phyloP scores from a whole-genome alignment of 2,329 filamentous ascomycete species.

The Cercospora berteroae region DNA sequence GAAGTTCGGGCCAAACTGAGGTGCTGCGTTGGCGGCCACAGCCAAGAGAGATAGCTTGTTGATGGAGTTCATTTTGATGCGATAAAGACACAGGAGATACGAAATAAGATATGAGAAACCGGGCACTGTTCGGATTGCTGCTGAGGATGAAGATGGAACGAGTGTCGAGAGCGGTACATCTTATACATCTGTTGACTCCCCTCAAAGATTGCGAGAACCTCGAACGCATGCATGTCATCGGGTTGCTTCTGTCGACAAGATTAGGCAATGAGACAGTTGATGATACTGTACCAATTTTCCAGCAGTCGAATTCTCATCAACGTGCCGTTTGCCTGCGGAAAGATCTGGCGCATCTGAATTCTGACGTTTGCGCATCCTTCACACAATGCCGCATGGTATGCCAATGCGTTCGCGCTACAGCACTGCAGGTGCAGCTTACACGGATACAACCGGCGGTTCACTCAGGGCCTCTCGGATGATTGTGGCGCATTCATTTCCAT shows the following conservation, averaged over 20 bases:
- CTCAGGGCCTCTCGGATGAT: not conserved
- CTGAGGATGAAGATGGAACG: not conserved
- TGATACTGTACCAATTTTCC: slow-evolving; percentile 2
- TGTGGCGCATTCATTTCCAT: not conserved
- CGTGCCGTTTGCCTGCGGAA: not conserved
- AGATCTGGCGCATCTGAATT: not conserved
- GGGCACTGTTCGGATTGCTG: not conserved
- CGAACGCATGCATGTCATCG: not conserved
- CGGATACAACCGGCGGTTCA: not conserved
- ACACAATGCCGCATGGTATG: not conserved
- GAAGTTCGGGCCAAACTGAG: slow-evolving; percentile 4
- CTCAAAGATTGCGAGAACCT: not conserved
- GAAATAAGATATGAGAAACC: slow-evolving; percentile 2
- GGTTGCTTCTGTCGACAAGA: slow-evolving; percentile 1
- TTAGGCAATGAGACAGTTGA: slow-evolving; percentile 9
- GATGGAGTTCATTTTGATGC: slow-evolving; percentile 6
- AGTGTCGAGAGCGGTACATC: not conserved
- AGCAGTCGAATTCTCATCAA: not conserved
- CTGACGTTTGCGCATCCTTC: slow-evolving; percentile 6
- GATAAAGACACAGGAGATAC: not conserved
- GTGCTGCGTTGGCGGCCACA: slow-evolving; percentile 7
- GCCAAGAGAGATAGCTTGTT: slow-evolving; percentile 6
- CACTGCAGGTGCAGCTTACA: slow-evolving; percentile 1
- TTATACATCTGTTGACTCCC: slow-evolving; percentile 6
- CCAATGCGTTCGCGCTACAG: not conserved